Conservation (phyloP, 352 stramenopile genomes). For the Phytopythium delawarense region DNA sequence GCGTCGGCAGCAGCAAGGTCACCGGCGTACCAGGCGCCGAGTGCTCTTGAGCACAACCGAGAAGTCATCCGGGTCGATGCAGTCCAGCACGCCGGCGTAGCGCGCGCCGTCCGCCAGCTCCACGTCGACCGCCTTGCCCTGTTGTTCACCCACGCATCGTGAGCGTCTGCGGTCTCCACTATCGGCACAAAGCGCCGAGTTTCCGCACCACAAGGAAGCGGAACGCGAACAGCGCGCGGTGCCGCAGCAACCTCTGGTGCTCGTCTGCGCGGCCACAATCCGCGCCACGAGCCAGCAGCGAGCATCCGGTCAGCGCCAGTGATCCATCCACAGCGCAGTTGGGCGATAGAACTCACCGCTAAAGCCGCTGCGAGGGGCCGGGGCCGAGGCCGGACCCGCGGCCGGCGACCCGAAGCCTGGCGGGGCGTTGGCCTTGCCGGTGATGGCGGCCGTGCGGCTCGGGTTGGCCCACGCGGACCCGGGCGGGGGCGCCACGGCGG, state of each 20-base stretch:
- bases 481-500: not conserved
- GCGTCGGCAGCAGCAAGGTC: not conserved
- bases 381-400: slow-evolving; percentile 6
- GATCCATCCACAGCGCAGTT: too few species aligned
- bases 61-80: slow-evolving; percentile 81
- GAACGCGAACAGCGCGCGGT: slow-evolving; percentile 79
- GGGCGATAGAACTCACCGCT: slow-evolving; percentile 28
- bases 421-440: slow-evolving; percentile 11
- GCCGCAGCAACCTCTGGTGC: slow-evolving; percentile 63
- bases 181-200: not conserved
- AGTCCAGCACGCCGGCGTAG: slow-evolving; percentile 76
- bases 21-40: slow-evolving; percentile 28
- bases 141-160: not conserved
- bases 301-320: too few species aligned
- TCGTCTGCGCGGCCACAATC: slow-evolving; percentile 23
- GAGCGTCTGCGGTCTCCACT: not conserved
- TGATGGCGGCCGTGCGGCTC: slow-evolving; percentile 4
- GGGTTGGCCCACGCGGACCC: slow-evolving; percentile 6
- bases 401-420: slow-evolving; percentile 20
- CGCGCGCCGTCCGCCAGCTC: slow-evolving; percentile 51
- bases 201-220: slow-evolving; percentile 55
- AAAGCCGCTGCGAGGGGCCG: slow-evolving; percentile 22
- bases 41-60: slow-evolving; percentile 80
- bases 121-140: slow-evolving; percentile 70
- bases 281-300: too few species aligned